Evolutionary conservation across 257 asterid genomes (phyloP).

Genomic region (Echites panduratus): DNA sequence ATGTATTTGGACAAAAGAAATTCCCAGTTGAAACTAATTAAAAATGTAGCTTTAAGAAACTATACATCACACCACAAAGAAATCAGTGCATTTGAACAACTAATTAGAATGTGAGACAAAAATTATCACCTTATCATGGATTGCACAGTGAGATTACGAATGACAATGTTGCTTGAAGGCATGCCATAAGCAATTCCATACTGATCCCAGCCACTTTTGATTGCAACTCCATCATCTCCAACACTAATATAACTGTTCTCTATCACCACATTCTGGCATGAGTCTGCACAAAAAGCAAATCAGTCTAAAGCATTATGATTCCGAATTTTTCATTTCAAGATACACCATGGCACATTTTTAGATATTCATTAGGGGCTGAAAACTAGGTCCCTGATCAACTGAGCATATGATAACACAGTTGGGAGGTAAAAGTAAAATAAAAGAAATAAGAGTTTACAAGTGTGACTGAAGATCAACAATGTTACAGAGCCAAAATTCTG

Average conservation of each 20-base stretch:
- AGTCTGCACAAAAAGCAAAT: conserved; percentile 51
- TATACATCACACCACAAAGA: not conserved
- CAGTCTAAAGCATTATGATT: conserved; percentile 8
- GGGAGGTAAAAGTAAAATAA: not conserved
- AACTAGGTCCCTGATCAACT: not conserved
- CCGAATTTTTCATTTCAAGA: not conserved
- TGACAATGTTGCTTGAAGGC: conserved; percentile 74
- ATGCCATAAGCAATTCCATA: conserved; percentile 89
- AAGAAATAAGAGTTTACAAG: not conserved
- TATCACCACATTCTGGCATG: conserved; percentile 72
- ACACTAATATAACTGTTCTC: conserved; percentile 82
- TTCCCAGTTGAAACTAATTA: not conserved
- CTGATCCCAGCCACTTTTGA: conserved; percentile 98
- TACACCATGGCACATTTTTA: not conserved
- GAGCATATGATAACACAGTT: not conserved
- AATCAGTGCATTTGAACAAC: not conserved
- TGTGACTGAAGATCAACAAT: not conserved
- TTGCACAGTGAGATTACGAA: conserved; percentile 69
- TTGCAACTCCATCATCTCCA: conserved; percentile 89
- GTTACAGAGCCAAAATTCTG: not conserved
- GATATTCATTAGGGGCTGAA: not conserved
- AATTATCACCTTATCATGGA: conserved; percentile 71
- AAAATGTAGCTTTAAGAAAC: not conserved
- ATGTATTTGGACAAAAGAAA: not conserved
- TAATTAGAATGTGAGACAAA: not conserved